Evolutionary conservation across 208 protist species (phyloP).

Genomic region (Crithidia fasciculata): DNA sequence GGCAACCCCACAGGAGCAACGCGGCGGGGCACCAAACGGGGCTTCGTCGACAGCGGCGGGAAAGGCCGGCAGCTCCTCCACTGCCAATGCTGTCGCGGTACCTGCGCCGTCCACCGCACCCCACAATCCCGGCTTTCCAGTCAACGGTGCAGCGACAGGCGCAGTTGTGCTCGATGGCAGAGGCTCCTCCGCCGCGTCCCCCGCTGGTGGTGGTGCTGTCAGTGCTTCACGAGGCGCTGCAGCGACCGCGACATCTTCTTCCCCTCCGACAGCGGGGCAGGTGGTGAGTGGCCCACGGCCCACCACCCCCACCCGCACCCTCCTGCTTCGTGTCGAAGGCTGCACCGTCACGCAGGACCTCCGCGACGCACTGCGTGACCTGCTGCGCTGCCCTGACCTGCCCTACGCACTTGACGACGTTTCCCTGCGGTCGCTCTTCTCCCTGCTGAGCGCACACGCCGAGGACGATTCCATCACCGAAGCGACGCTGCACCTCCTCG

Average conservation of each 20-base stretch:
- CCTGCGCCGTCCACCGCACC: too few species aligned
- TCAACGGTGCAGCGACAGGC: too few species aligned
- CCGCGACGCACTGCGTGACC: constrained; percentile 69
- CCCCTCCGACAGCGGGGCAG: background rate
- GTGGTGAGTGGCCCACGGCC: constrained; percentile 9
- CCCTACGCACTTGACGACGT: constrained; percentile 54
- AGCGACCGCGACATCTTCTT: background rate
- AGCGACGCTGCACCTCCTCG: constrained; percentile 53
- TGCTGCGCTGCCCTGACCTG: constrained; percentile 57
- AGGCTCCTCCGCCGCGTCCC: too few species aligned
- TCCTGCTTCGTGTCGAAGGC: constrained; percentile 75
- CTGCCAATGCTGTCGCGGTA: background rate
- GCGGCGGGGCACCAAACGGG: too few species aligned
- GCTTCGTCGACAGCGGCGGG: background rate
- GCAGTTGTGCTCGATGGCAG: too few species aligned
- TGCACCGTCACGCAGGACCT: constrained; percentile 85
- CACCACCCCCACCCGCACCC: constrained; percentile 48
- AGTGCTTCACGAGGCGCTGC: too few species aligned
- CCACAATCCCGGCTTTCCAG: too few species aligned
- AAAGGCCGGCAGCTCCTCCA: background rate
- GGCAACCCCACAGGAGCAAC: background rate
- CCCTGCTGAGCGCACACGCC: constrained; percentile 43
- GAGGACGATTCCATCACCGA: constrained; percentile 38
- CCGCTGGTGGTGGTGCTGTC: too few species aligned
- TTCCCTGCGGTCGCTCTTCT: constrained; percentile 48